phyloP scores from a whole-genome alignment of 1,284 basidiomycete genomes.

The Pisolithus thermaeus region DNA sequence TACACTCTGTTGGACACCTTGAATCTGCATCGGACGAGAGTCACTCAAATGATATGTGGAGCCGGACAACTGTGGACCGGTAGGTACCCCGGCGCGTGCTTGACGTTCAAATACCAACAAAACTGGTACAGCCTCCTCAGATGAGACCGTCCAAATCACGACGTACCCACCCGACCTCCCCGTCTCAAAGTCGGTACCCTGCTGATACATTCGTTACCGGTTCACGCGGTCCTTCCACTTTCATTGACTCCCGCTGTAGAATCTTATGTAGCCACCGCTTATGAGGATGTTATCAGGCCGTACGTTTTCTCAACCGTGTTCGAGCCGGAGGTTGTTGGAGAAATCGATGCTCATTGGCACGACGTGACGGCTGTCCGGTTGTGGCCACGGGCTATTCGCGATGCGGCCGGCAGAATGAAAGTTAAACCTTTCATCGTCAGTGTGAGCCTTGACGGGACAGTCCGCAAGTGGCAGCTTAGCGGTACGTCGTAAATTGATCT shows the following conservation, averaged over 20 bases:
- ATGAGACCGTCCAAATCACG: slow-evolving; percentile 72
- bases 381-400: slow-evolving; percentile 51
- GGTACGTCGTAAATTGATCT: slow-evolving; percentile 35
- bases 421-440: slow-evolving; percentile 72
- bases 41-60: slow-evolving; percentile 66
- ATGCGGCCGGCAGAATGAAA: slow-evolving; percentile 36
- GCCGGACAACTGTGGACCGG: slow-evolving; percentile 81
- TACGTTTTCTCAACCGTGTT: slow-evolving; percentile 62
- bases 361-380: slow-evolving; percentile 68
- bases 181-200: slow-evolving; percentile 32
- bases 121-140: slow-evolving; percentile 64
- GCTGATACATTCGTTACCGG: slow-evolving; percentile 61
- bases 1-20: slow-evolving; percentile 52
- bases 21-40: slow-evolving; percentile 70
- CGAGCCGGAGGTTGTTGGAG: slow-evolving; percentile 60
- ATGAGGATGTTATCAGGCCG: slow-evolving; percentile 75
- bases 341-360: slow-evolving; percentile 79
- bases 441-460: slow-evolving; percentile 73
- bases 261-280: slow-evolving; percentile 71
- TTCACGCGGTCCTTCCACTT: slow-evolving; percentile 48
- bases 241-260: slow-evolving; percentile 52
- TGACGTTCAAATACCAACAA: slow-evolving; percentile 2
- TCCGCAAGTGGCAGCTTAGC: slow-evolving; percentile 69
- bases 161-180: slow-evolving; percentile 28
- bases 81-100: slow-evolving; percentile 26